phyloP scores from a whole-genome alignment of 1,284 basidiomycete genomes.

The Mycosarcoma mackinlayi region DNA sequence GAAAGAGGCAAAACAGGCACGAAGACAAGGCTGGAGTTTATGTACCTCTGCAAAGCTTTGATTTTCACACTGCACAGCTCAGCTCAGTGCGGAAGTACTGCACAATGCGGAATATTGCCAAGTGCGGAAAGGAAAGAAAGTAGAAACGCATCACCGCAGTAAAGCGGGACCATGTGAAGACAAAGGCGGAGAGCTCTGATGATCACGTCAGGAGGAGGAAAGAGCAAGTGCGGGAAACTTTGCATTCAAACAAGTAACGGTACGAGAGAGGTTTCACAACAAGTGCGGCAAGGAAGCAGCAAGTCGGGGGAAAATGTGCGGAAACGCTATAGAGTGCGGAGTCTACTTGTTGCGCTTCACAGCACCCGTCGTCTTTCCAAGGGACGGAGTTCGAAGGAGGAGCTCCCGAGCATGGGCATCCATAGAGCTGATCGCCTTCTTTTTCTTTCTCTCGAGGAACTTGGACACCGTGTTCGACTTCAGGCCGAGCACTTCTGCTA shows the following conservation, averaged over 20 bases:
- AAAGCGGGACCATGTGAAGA: too few species aligned
- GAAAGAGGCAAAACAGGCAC: neutral
- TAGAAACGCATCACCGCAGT: neutral
- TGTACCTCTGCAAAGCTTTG: slow-evolving; percentile 17
- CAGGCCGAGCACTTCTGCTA: slow-evolving; percentile 12
- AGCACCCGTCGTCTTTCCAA: neutral
- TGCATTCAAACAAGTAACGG: slow-evolving; percentile 5
- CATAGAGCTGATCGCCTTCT: neutral
- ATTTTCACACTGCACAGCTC: slow-evolving; percentile 1
- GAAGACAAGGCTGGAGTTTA: slow-evolving; percentile 10
- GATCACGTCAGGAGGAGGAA: neutral
- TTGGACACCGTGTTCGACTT: slow-evolving; percentile 7
- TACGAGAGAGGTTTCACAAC: neutral
- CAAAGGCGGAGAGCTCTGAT: too few species aligned
- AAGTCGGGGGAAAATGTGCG: neutral
- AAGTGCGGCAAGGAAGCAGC: too few species aligned
- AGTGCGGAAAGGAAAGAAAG: slow-evolving; percentile 10
- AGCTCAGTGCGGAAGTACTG: slow-evolving; percentile 3
- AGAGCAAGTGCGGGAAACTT: slow-evolving; percentile 1
- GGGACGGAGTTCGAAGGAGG: neutral
- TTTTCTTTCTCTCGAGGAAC: slow-evolving; percentile 6
- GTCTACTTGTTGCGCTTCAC: neutral
- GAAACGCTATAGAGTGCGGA: too few species aligned
- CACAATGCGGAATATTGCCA: too few species aligned
- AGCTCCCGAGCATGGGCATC: neutral